Conservation (phyloP, 176 grass and related monocot species). For the Urochloa ruziziensis region DNA sequence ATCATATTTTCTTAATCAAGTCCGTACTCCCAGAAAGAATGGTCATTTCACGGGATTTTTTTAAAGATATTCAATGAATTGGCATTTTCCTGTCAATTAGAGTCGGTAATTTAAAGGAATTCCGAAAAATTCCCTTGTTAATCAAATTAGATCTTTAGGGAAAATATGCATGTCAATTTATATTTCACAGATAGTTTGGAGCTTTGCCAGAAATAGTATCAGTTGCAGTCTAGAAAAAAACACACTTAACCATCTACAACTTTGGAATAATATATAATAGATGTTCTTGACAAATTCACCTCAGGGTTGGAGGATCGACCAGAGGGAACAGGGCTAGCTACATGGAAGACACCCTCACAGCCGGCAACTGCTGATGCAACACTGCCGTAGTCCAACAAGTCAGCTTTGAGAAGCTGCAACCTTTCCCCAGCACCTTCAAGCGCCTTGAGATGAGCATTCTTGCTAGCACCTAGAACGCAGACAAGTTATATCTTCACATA, state of each 20-base stretch:
- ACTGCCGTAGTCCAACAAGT: slow-evolving; percentile 59
- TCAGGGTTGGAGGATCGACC: slow-evolving; percentile 57
- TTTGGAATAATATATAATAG: neutral
- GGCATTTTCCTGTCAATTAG: neutral
- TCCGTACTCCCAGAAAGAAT: no score
- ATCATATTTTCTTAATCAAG: no score
- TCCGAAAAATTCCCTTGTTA: neutral
- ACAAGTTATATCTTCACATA: neutral
- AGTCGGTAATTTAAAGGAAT: neutral
- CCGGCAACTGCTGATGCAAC: slow-evolving; percentile 46
- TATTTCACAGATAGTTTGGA: neutral
- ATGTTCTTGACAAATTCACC: slow-evolving; percentile 30
- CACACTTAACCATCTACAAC: neutral
- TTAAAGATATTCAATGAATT: neutral
- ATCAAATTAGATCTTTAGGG: neutral
- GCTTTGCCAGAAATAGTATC: neutral
- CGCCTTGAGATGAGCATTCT: slow-evolving; percentile 63
- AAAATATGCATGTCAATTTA: neutral
- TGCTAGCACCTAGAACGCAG: slow-evolving; percentile 46
- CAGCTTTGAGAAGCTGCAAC: slow-evolving; percentile 63
- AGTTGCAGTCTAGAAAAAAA: neutral
- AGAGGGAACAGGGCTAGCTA: slow-evolving; percentile 67
- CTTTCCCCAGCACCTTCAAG: slow-evolving; percentile 50
- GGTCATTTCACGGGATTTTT: neutral
- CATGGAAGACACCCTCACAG: slow-evolving; percentile 76